Evolutionary conservation across 441 rosid genomes (phyloP), one percentile per base, ranked within the genome.

Genomic region (Erodium chrysanthum): DNA sequence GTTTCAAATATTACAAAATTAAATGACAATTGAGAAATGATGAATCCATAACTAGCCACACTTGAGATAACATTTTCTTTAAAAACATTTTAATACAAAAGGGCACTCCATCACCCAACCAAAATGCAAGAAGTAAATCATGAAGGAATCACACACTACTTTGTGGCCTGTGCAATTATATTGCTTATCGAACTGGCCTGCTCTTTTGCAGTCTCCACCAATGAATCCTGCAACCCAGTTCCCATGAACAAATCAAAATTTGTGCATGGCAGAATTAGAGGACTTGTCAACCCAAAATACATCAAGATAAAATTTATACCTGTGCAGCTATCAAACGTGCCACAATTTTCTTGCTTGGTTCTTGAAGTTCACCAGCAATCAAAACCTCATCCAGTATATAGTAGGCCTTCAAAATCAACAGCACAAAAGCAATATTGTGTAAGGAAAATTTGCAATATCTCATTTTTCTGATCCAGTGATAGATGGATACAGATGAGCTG

Each of bases 281-380:
- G 10, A 23, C n/a, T 10, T 3, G 14, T 8, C 61, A 67, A 23
- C 17, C 5, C 54, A 29, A 73, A 44, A 1, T 37, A 7, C 44
- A 61, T 4, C 61, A 23, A 15, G 7, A 31, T 56, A 56, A 78
- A 58, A 67, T 50, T 17, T 50, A 71, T 58, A 92, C 98, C 93
- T 90, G 97, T 0, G 95, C 93, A 73, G 92, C 87, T 37, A 92
- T 86, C 69, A 90, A 77, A 76, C 93, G 84, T 10, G 96, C 93
- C 46, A 92, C 85, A 20, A 89, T 90, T 79, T 90, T 95, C 91
- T 95, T 92, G 91, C 99, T 95, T 0, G 99, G 75, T 74, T 92
- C 99, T 81, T 95, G 99, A 74, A 95, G 98, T 75, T 95, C 97
- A 2, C 99, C 99, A 5, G 97, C 99, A 64, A 95, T 86, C 83